Base-by-base conservation (phyloP, 75 land plant species). In the Cunninghamia lanceolata region DNA sequence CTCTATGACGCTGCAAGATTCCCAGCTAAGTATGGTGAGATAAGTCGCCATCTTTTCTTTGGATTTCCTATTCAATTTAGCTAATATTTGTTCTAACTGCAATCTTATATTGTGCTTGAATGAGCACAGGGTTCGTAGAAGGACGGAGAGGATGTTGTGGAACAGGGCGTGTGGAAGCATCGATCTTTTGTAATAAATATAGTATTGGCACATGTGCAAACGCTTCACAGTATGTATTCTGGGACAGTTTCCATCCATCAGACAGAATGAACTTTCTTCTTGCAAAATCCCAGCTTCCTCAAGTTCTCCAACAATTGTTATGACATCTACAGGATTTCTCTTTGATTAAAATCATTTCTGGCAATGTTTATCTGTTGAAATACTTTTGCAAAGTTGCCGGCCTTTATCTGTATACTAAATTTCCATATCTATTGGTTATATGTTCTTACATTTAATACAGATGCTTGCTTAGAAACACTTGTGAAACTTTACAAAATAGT, bases 11-110 rank as follows among this genome's bases (percentile, higher is more conserved):
- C 91, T 78, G 88, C 93, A 52, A 86, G 85, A 14, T 84, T 89
- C 73, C 96, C 98, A 17, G 15, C 87, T 13, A 89, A 92, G 25
- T 87, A 92, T 63, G 97, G 97, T 94, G 89, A 19, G 76, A 16
- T 30, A 46, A 19, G 28, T 45, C n/a, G 9, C 9, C 1, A 1
- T n/a, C 10, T 25, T 1, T 28, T 30, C 0, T 70, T 70, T 9
- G 9, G 32, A 70, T 2, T 9, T 70, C 30, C 28, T 17, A 40
- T 40, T 3, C 0, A 40, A 4, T 40, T 40, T 40, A 40, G 1
- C 34, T 70, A 3, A 66, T 66, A 6, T 21, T 66, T 4, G 25
- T 16, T 6, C 8, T 5, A 66, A 66, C 4, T 19, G 25, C 8
- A 21, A 1, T 19, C 21, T 21, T 19, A 30, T 9, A 70, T 70